Evolutionary conservation across 1,284 basidiomycete species (phyloP).

Genomic region (Heterobasidion occidentale): DNA sequence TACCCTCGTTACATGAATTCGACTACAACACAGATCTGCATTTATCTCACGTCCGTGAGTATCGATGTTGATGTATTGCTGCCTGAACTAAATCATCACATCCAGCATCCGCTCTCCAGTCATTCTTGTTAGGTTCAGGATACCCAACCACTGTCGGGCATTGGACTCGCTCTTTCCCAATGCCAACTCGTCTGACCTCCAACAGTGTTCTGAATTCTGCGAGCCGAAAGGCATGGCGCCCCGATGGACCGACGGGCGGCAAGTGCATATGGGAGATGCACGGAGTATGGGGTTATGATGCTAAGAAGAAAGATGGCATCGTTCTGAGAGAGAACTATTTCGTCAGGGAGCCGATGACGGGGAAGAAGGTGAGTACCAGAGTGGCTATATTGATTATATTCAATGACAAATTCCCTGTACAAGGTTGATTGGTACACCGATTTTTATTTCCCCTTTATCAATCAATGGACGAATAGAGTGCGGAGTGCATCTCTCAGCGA

Average conservation of each 20-base stretch:
- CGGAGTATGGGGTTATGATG: conserved; percentile 91
- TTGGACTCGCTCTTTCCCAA: conserved; percentile 80
- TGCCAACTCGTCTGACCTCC: conserved; percentile 65
- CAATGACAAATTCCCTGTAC: background rate
- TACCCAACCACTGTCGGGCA: conserved; percentile 64
- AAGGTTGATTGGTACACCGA: conserved; percentile 81
- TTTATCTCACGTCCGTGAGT: conserved; percentile 71
- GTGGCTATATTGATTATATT: background rate
- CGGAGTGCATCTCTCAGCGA: conserved; percentile 36
- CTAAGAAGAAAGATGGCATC: conserved; percentile 58
- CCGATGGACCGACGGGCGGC: conserved; percentile 62
- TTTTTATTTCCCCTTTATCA: conserved; percentile 80
- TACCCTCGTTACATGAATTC: conserved; percentile 79
- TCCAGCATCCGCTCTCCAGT: conserved; percentile 74
- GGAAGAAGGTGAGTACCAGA: conserved; percentile 37
- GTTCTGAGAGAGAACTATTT: conserved; percentile 88
- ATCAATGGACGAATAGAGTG: conserved; percentile 69
- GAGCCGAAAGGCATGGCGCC: conserved; percentile 58
- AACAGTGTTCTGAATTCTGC: conserved; percentile 50
- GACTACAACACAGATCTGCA: conserved; percentile 95
- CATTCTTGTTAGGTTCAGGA: conserved; percentile 79
- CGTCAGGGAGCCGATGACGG: conserved; percentile 53
- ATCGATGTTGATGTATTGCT: conserved; percentile 11
- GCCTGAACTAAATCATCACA: background rate
- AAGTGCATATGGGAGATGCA: conserved; percentile 87